A percentile compares a stretch with the other conserved stretches of the same genome.
Evolutionary conservation across 1,139 yeast species (phyloP).

Genomic region (Protomyces inundatus): DNA sequence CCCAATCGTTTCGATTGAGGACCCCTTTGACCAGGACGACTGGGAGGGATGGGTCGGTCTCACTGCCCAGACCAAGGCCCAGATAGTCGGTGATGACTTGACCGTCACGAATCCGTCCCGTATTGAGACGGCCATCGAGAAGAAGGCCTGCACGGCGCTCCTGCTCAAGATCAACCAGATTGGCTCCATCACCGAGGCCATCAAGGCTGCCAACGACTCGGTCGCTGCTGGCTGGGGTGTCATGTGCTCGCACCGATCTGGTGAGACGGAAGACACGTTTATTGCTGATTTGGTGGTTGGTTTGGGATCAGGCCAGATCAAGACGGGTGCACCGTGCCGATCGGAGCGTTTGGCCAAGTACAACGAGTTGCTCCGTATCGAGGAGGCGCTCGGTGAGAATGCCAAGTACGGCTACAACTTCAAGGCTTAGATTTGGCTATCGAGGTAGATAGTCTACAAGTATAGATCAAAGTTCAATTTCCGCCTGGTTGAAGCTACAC

Average conservation of each 20-base stretch:
- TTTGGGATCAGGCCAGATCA: slow-evolving; percentile 94
- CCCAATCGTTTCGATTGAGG: slow-evolving; percentile 96
- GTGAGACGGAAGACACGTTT: slow-evolving; percentile 97
- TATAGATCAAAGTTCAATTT: too few species aligned
- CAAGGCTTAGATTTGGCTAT: slow-evolving; percentile 34
- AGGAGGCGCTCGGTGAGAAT: slow-evolving; percentile 94
- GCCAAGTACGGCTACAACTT: slow-evolving; percentile 86
- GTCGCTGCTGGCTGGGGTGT: slow-evolving; percentile 95
- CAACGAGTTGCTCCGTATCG: slow-evolving; percentile 90
- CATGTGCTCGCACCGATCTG: slow-evolving; percentile 97
- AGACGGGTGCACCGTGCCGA: slow-evolving; percentile 99
- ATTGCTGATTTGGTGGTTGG: slow-evolving; percentile 96
- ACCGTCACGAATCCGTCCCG: slow-evolving; percentile 95
- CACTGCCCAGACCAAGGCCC: slow-evolving; percentile 65
- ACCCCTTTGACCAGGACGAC: slow-evolving; percentile 98
- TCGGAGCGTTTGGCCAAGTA: slow-evolving; percentile 98
- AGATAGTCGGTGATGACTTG: slow-evolving; percentile 94
- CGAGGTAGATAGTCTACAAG: too few species aligned
- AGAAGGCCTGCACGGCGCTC: slow-evolving; percentile 88
- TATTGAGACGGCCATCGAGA: slow-evolving; percentile 88
- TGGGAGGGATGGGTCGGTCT: slow-evolving; percentile 96
- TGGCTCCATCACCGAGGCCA: slow-evolving; percentile 85
- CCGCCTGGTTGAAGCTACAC: too few species aligned
- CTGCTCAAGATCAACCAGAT: slow-evolving; percentile 88
- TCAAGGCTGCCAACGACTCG: slow-evolving; percentile 86